Evolutionary conservation across 225 moss, liverwort and hornwort species (phyloP), one percentile per base, ranked within the genome.

Genomic region (Takakia lepidozioides): DNA sequence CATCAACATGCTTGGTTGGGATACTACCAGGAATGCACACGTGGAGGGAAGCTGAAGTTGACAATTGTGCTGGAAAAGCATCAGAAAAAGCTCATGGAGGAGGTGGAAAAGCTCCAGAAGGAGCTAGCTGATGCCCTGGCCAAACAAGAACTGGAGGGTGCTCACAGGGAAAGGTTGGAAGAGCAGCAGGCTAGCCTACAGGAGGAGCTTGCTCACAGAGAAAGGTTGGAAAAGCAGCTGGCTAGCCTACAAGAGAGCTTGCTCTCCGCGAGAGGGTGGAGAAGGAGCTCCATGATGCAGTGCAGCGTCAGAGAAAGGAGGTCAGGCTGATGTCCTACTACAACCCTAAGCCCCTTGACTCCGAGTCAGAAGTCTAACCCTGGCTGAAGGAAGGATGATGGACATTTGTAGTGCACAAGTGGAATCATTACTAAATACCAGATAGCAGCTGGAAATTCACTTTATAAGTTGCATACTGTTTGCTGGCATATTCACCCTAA

Each of bases 21-120:
- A 7, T 32, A 32, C 32, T 32, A 32, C 7, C 29, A 77, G 72
- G 72, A 72, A 55, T 46, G 61, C 46, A 54, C 43, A 29, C 77
- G 68, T 42, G 64, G 54, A 20, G 68, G 68, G 68, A 65, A 72
- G 27, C n/a, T 32, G 30, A 50, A 50, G 40, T 44, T 73, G 46
- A 46, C 58, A 17, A 58, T 64, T 24, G 68, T 50, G 27, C 60
- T 77, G 72, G 77, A 64, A 49, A 72, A 54, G 37, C 64, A 72
- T 19, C 54, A 72, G 1, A 61, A 61, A 37, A 64, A 72, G 26
- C 43, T 61, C 54, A 61, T 58, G 45, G 61, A 72, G 38, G 57
- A 72, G 58, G 64, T 54, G 25, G 64, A 61, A 43, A 68, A 50
- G 61, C 61, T 60, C 46, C 64, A 61, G 27, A 61, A 26, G 19